phyloP scores from a whole-genome alignment of 2,329 filamentous ascomycete genomes.

The Ceratocystis huliohia region DNA sequence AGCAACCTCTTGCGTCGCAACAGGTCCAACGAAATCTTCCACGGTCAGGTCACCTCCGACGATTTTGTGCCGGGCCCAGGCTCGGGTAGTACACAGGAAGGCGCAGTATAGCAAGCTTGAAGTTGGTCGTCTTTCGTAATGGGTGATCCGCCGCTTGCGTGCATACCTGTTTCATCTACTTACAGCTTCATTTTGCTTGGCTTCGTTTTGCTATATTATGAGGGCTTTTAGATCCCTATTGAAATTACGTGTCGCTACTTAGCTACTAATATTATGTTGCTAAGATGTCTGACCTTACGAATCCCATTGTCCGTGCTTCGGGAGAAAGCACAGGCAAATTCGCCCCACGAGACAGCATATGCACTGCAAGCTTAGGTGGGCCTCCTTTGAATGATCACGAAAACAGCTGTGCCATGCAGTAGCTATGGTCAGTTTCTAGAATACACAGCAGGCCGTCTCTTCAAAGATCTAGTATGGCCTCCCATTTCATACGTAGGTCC shows the following conservation, averaged over 20 bases:
- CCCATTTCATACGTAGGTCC: slow-evolving; percentile 54
- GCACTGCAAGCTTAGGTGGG: background rate
- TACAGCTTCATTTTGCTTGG: background rate
- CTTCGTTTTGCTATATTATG: background rate
- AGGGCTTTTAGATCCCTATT: background rate
- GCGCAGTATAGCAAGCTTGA: background rate
- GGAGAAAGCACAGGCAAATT: background rate
- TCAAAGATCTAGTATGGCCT: slow-evolving; percentile 26
- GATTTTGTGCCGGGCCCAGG: background rate
- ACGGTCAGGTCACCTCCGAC: background rate
- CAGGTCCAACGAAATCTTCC: slow-evolving; percentile 9
- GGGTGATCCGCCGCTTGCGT: background rate
- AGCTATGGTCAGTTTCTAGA: background rate
- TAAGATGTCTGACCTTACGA: background rate
- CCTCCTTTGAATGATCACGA: background rate
- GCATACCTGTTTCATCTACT: no score
- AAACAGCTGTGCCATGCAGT: background rate
- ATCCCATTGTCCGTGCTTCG: background rate
- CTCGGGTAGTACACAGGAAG: background rate
- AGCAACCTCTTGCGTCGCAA: slow-evolving; percentile 4
- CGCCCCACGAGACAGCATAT: background rate
- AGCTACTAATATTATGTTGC: background rate
- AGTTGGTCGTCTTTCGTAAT: background rate
- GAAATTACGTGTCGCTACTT: background rate
- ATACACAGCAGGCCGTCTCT: background rate